These are phyloP conservation scores for Onygenales sp. DNA, from an alignment of 2,329 filamentous ascomycete genomes.

Conservation along the genomic window DNA sequence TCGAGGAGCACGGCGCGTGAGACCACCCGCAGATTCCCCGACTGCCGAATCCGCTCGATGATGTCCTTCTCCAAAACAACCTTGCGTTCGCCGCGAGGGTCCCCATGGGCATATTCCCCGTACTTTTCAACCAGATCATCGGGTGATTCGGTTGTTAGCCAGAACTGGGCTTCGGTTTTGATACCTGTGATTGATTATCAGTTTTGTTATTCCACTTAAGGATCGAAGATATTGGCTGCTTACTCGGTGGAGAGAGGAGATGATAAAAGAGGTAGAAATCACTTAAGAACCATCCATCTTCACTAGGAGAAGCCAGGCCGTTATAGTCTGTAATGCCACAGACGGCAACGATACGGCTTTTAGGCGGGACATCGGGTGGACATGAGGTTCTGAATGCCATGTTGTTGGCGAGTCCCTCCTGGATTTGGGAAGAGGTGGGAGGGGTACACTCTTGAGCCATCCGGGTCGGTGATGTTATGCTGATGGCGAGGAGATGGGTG, in stretches of 20 bases:
- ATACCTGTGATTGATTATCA: neutral
- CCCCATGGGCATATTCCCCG: constrained; percentile 10
- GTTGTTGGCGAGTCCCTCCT: neutral
- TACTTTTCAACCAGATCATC: constrained; percentile 9
- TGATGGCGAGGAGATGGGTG: no score
- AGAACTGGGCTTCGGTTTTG: neutral
- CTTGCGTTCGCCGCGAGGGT: constrained; percentile 4
- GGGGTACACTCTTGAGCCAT: no score
- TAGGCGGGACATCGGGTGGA: neutral
- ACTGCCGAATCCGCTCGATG: neutral
- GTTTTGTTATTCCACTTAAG: neutral
- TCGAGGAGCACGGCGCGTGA: neutral
- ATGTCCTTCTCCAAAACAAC: constrained; percentile 9
- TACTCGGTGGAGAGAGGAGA: neutral
- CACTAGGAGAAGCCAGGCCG: neutral
- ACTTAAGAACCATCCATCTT: neutral
- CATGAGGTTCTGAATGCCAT: neutral
- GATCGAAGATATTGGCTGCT: neutral
- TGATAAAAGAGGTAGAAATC: constrained; percentile 1
- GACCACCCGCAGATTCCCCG: neutral
- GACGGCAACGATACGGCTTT: neutral
- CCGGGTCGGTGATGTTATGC: no score
- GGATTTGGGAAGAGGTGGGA: no score
- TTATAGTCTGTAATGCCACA: neutral
- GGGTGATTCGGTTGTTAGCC: constrained; percentile 9